Percentiles rank a stretch among this genome's conserved stretches.
These are phyloP conservation scores for Claviceps purpurea DNA, from an alignment of 2,329 filamentous ascomycete genomes.

Conservation along the genomic window DNA sequence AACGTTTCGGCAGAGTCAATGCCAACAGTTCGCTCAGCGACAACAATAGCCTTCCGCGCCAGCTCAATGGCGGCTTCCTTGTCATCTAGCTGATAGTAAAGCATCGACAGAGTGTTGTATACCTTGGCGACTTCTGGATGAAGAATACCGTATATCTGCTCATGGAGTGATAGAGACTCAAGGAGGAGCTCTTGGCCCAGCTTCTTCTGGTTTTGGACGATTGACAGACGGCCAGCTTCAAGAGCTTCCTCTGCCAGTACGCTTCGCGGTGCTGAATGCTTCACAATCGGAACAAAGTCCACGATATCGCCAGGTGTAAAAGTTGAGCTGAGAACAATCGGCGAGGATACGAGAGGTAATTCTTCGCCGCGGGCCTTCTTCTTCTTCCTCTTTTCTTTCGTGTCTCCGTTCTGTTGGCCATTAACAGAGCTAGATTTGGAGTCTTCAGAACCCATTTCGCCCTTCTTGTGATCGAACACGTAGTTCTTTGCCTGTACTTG, in stretches of 20 bases:
- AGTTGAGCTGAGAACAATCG: constrained; percentile 26
- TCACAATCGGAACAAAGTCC: constrained; percentile 87
- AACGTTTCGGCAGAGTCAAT: constrained; percentile 90
- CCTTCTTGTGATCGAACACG: constrained; percentile 18
- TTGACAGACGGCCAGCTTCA: constrained; percentile 90
- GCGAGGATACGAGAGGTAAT: constrained; percentile 33
- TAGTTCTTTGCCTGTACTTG: constrained; percentile 64
- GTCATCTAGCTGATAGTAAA: constrained; percentile 96
- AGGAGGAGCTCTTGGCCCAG: constrained; percentile 88
- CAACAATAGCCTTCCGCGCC: constrained; percentile 90
- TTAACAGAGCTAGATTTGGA: constrained; percentile 22
- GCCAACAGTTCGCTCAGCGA: constrained; percentile 86
- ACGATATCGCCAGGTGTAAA: constrained; percentile 78
- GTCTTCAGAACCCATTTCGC: constrained; percentile 15
- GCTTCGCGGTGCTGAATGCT: constrained; percentile 86
- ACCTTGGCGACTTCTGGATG: constrained; percentile 92
- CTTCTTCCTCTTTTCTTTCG: constrained; percentile 39
- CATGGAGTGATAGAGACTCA: constrained; percentile 91
- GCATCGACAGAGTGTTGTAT: constrained; percentile 88
- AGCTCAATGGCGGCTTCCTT: constrained; percentile 92
- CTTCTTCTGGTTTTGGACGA: constrained; percentile 89
- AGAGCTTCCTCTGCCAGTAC: constrained; percentile 87
- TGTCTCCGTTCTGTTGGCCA: constrained; percentile 28
- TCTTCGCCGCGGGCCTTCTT: constrained; percentile 46
- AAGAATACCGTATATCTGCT: constrained; percentile 96